These are phyloP conservation scores for Nannochloropsis gaditana DNA, from an alignment of 108 stramenopile species.

Conservation along the genomic window DNA sequence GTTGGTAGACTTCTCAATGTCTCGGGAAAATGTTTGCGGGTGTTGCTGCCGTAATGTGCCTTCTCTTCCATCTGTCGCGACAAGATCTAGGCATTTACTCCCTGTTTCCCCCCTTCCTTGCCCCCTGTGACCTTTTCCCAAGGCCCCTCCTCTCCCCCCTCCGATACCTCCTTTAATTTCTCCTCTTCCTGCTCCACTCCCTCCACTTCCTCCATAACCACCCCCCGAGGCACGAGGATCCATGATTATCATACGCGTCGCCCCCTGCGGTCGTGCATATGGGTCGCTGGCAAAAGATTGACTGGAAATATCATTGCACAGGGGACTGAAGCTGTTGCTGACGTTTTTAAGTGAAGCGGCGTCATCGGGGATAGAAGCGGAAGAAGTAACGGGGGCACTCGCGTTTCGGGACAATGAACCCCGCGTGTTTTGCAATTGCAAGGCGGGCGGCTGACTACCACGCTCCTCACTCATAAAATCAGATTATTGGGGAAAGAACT, in stretches of 20 bases:
- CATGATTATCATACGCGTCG: background rate
- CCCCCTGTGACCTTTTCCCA: no score
- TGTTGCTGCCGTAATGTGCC: no score
- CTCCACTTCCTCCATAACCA: background rate
- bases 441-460: background rate
- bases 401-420: background rate
- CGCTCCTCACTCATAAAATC: background rate
- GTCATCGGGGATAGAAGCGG: no score
- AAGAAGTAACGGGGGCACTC: background rate
- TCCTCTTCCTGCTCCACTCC: slow-evolving; percentile 6
- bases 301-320: background rate
- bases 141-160: no score
- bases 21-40: no score
- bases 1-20: no score
- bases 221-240: background rate
- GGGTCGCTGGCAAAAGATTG: background rate
- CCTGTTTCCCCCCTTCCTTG: no score
- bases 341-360: no score
- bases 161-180: background rate
- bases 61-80: no score
- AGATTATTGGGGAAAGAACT: no score
- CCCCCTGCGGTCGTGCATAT: background rate
- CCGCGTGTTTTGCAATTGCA: background rate
- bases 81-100: no score
- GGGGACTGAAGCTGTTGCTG: background rate